These are phyloP conservation scores for Nicotiana knightiana DNA, from an alignment of 257 asterid genomes.

Conservation along the genomic window DNA sequence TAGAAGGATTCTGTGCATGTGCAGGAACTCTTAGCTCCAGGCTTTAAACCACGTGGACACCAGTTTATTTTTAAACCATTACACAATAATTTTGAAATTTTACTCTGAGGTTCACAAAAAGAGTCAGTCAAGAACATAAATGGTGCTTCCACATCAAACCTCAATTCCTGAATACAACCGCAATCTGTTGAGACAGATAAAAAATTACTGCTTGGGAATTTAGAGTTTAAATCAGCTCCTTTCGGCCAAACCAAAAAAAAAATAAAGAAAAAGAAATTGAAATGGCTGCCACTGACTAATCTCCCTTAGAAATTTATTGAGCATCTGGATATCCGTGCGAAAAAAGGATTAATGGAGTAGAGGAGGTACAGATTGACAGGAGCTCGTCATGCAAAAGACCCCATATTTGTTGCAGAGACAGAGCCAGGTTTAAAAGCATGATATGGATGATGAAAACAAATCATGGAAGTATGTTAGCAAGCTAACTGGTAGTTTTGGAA, in stretches of 20 bases:
- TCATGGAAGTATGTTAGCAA: slow-evolving; percentile 7
- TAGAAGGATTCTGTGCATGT: neutral
- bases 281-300: neutral
- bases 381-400: neutral
- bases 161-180: neutral
- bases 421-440: neutral
- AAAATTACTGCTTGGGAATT: neutral
- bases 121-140: neutral
- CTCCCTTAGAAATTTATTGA: neutral
- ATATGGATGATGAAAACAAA: slow-evolving; percentile 3
- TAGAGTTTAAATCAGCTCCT: neutral
- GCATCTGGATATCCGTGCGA: neutral
- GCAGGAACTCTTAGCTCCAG: neutral
- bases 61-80: neutral
- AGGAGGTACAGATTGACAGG: neutral
- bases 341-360: neutral
- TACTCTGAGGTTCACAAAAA: neutral
- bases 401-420: neutral
- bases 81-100: neutral
- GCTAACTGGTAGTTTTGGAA: slow-evolving; percentile 2
- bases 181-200: neutral
- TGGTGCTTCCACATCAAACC: neutral
- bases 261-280: neutral
- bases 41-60: neutral
- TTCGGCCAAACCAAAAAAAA: neutral